Base-by-base conservation (phyloP, 2,329 filamentous ascomycete species). In the Ascochyta fabae region DNA sequence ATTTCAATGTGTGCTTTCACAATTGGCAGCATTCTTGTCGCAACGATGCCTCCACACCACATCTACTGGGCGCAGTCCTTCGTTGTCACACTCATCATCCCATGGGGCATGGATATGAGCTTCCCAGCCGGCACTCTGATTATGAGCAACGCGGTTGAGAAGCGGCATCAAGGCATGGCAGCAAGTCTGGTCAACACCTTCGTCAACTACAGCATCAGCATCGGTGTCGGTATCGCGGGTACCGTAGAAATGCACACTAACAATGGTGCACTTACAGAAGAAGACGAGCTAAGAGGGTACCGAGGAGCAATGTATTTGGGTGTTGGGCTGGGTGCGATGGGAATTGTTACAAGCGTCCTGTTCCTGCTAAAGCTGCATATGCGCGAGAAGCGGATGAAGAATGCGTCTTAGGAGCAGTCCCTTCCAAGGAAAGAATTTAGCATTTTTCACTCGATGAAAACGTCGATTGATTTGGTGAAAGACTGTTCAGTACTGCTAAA, bases 11-110 rank as follows among this genome's bases (percentile, higher is more conserved):
- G 59, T 3, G 65, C 63, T 4, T 75, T 75, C 51, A 56, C 64
- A 8, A 53, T 70, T 6, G 79, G 78, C 4, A 72, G 66, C 22
- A 70, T 77, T 7, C 59, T 81, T 10, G 59, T 76, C n/a, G 75
- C 75, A 13, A 79, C 77, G 1, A 64, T 73, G 19, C 78, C 78
- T 0, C 60, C 76, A 3, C 50, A 72, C 19, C 77, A 80, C 54
- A 73, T 62, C 6, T 81, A 81, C 62, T 81, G 78, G 78, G 73
- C 70, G 3, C 74, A 75, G 15, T 46, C 70, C 8, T 77, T 78
- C 38, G 60, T 75, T 13, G 54, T 59, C 10, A 62, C 66, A 6
- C 26, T 75, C 0, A 62, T 76, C 16, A 75, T 70, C 1, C 72
- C 68, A 0, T 75, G 70, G 68, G 77, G 76, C 1, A 78, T 78